Evolutionary conservation across 2,329 filamentous ascomycete genomes (phyloP).

Genomic region (Colletotrichum horii): DNA sequence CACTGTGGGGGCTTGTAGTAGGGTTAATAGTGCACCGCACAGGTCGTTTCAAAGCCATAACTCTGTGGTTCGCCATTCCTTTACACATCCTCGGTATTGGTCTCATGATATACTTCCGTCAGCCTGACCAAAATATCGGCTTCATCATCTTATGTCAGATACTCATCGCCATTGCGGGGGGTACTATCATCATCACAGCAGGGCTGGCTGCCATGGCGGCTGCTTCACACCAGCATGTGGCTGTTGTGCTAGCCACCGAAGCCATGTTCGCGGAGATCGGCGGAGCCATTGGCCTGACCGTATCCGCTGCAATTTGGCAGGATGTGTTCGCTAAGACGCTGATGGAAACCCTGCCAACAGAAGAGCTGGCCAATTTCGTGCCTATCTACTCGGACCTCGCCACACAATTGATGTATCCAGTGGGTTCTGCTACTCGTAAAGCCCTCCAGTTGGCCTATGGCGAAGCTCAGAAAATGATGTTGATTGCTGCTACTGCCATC

Average conservation of each 20-base stretch:
- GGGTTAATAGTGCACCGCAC: neutral
- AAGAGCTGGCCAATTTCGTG: slow-evolving; percentile 34
- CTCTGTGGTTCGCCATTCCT: neutral
- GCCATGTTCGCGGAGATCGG: slow-evolving; percentile 35
- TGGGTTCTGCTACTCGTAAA: neutral
- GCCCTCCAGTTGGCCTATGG: neutral
- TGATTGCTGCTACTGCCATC: neutral
- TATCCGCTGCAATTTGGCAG: slow-evolving; percentile 38
- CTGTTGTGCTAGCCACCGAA: slow-evolving; percentile 35
- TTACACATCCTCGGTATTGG: neutral
- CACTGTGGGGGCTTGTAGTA: neutral
- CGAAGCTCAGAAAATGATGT: neutral
- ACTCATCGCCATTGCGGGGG: neutral
- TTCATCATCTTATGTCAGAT: neutral
- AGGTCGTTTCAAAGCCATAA: neutral
- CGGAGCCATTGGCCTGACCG: slow-evolving; percentile 30
- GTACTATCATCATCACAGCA: neutral
- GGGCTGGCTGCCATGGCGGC: neutral
- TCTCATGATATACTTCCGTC: neutral
- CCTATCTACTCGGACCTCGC: slow-evolving; percentile 44
- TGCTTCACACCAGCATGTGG: slow-evolving; percentile 27
- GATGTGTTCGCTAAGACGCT: slow-evolving; percentile 41
- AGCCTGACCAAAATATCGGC: neutral
- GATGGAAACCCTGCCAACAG: slow-evolving; percentile 40
- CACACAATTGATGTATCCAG: slow-evolving; percentile 40